Evolutionary conservation across 805 yeast genomes (phyloP).

Genomic region (Dipodascus geniculatus): DNA sequence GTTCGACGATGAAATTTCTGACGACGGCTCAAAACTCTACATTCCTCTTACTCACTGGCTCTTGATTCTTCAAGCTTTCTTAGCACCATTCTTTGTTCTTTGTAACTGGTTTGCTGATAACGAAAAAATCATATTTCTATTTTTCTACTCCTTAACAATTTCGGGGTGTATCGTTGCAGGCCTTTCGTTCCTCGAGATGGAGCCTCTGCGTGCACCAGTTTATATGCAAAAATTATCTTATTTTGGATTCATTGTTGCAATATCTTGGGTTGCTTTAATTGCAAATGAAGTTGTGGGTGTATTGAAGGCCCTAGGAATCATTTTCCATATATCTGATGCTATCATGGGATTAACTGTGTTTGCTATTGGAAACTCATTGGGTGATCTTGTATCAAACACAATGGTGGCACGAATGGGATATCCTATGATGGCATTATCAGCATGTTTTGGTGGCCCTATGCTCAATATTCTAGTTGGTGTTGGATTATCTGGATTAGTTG

Average conservation of each 20-base stretch:
- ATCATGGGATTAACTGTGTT: conserved; percentile 78
- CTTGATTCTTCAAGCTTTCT: conserved; percentile 23
- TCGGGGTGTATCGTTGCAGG: conserved; percentile 3
- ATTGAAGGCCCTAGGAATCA: conserved; percentile 47
- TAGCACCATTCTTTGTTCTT: conserved; percentile 23
- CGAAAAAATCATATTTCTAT: neutral
- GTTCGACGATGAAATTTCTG: neutral
- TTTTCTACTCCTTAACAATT: neutral
- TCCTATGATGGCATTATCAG: conserved; percentile 86
- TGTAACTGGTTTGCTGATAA: conserved; percentile 7
- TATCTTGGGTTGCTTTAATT: conserved; percentile 56
- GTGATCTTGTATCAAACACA: conserved; percentile 76
- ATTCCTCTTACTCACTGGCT: conserved; percentile 16
- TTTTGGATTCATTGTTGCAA: conserved; percentile 53
- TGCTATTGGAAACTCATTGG: conserved; percentile 87
- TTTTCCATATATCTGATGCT: conserved; percentile 58
- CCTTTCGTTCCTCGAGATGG: conserved; percentile 8
- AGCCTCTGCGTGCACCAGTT: conserved; percentile 1
- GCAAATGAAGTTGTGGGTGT: conserved; percentile 62
- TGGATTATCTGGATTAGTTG: conserved; percentile 59
- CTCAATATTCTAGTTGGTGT: conserved; percentile 67
- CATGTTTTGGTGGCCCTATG: conserved; percentile 90
- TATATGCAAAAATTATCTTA: conserved; percentile 13
- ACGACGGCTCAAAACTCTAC: neutral
- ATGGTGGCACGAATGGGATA: conserved; percentile 73